phyloP scores from a whole-genome alignment of 306 rosid genomes.

The Rubus parviflorus region DNA sequence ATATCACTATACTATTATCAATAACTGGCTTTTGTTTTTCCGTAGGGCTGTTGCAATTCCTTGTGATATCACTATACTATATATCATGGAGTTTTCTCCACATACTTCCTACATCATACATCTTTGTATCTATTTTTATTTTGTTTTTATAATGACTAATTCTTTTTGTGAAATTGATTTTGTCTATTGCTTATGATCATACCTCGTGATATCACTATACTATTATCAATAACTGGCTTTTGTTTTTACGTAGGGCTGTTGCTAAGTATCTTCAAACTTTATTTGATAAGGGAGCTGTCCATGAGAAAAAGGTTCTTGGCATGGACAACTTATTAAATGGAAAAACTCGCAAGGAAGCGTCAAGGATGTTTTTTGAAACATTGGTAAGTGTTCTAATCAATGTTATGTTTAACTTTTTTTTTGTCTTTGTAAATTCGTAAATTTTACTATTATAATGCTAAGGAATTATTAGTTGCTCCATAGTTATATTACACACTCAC shows the following conservation, averaged over 20 bases:
- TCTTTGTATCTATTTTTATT: background rate
- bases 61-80: too few species aligned
- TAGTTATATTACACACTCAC: background rate
- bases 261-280: conserved; percentile 87
- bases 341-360: conserved; percentile 74
- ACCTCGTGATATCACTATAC: background rate
- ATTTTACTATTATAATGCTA: background rate
- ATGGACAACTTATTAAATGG: conserved; percentile 69
- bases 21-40: conserved; percentile 21
- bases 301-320: conserved; percentile 60
- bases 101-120: background rate
- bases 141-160: background rate
- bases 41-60: conserved; percentile 93
- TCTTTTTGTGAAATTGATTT: conserved; percentile 3
- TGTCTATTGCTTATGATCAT: background rate
- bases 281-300: conserved; percentile 72
- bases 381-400: conserved; percentile 52
- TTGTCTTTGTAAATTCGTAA: background rate
- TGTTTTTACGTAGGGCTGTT: conserved; percentile 64
- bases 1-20: background rate
- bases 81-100: background rate
- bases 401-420: conserved; percentile 1
- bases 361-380: conserved; percentile 77
- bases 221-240: conserved; percentile 15
- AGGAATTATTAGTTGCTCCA: background rate